These are phyloP conservation scores for Botrytis paeoniae DNA, from an alignment of 2,329 filamentous ascomycete species.

Conservation along the genomic window DNA sequence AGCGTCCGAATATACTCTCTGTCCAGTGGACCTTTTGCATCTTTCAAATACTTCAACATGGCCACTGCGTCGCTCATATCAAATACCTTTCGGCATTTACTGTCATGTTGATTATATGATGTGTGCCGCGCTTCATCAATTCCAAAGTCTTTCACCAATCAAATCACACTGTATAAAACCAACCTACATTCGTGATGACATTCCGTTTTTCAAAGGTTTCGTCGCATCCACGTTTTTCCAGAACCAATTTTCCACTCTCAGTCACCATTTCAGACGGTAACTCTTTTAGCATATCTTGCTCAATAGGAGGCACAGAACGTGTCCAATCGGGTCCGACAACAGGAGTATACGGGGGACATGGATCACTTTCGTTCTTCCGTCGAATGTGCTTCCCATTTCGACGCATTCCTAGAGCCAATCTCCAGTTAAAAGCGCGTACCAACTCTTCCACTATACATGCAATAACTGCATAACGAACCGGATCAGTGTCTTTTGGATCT, in stretches of 20 bases:
- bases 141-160: accelerated
- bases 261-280: background rate
- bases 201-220: background rate
- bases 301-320: background rate
- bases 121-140: background rate
- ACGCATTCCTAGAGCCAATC: constrained; percentile 1
- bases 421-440: constrained; percentile 4
- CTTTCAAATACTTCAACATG: constrained; percentile 5
- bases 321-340: background rate
- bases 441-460: constrained; percentile 6
- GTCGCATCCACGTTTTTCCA: background rate
- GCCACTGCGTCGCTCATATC: constrained; percentile 9
- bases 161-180: background rate
- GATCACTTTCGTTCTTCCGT: background rate
- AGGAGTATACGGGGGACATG: background rate
- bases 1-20: constrained; percentile 11
- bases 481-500: background rate
- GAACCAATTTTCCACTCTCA: background rate
- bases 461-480: background rate
- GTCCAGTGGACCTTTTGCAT: background rate
- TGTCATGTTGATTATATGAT: background rate
- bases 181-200: background rate
- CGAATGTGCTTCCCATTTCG: background rate
- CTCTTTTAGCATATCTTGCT: background rate
- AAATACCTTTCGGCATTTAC: background rate